Evolutionary conservation across 768 basidiomycete species (phyloP).

Genomic region (Russula olivacea): DNA sequence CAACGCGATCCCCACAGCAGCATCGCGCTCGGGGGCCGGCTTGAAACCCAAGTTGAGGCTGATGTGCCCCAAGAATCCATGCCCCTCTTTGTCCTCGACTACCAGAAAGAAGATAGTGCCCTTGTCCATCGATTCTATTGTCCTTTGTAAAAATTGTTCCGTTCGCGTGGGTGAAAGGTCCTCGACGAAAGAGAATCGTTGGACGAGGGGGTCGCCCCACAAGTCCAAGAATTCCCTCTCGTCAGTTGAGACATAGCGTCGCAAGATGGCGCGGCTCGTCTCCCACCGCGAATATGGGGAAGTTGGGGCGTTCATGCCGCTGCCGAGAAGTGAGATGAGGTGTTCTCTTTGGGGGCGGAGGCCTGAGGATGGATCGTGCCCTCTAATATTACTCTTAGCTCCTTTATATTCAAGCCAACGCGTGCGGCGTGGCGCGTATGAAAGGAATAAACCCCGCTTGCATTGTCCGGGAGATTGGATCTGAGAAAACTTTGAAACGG

Average conservation of each 20-base stretch:
- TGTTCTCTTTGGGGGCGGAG: not conserved
- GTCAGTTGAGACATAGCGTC: slow-evolving; percentile 12
- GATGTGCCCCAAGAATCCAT: slow-evolving; percentile 34
- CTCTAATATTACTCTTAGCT: too few species aligned
- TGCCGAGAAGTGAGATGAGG: not conserved
- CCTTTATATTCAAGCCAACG: not conserved
- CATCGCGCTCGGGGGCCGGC: slow-evolving; percentile 31
- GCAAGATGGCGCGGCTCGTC: slow-evolving; percentile 19
- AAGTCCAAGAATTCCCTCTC: slow-evolving; percentile 7
- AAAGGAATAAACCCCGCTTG: not conserved
- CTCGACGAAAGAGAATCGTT: slow-evolving; percentile 15
- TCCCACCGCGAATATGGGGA: slow-evolving; percentile 7
- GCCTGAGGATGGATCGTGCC: not conserved
- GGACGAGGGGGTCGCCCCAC: slow-evolving; percentile 20
- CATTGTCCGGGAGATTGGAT: slow-evolving; percentile 14
- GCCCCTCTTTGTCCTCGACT: slow-evolving; percentile 30
- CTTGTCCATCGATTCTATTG: slow-evolving; percentile 8
- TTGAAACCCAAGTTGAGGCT: slow-evolving; percentile 29
- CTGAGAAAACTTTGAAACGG: too few species aligned
- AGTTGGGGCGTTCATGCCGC: not conserved
- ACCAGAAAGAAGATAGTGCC: slow-evolving; percentile 28
- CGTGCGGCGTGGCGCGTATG: not conserved
- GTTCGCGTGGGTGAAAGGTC: slow-evolving; percentile 10
- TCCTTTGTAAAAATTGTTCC: slow-evolving; percentile 13
- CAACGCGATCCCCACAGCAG: slow-evolving; percentile 33